A percentile compares a stretch with the other conserved stretches of the same genome.
These are phyloP conservation scores for Venturia oleaginea DNA, from an alignment of 2,329 filamentous ascomycete species.

Conservation along the genomic window DNA sequence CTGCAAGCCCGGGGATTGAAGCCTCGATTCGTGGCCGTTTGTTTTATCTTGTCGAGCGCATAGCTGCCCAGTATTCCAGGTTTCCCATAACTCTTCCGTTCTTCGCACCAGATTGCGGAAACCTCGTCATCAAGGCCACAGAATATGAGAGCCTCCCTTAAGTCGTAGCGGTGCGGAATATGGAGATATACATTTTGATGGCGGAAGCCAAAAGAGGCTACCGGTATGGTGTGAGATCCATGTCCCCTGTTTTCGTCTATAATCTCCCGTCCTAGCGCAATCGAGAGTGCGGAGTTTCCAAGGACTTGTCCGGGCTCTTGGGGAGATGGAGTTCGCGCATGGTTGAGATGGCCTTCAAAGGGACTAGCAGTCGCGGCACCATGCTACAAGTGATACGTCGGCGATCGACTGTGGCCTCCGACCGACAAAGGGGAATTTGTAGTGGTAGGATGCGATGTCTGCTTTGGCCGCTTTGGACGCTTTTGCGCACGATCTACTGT, in stretches of 20 bases:
- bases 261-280: background rate
- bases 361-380: background rate
- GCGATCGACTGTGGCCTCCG: background rate
- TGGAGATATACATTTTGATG: background rate
- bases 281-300: background rate
- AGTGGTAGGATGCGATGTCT: background rate
- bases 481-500: too few relatives aligned
- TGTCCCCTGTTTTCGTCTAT: background rate
- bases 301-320: background rate
- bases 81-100: background rate
- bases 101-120: background rate
- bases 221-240: background rate
- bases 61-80: background rate
- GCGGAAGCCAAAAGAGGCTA: background rate
- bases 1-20: background rate
- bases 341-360: background rate
- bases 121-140: background rate
- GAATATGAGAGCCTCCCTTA: background rate
- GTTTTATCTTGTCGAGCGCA: background rate
- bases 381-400: background rate
- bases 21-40: background rate
- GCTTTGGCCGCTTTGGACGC: too few relatives aligned
- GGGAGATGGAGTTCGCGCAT: background rate
- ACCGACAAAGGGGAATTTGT: background rate
- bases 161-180: background rate